phyloP scores from a whole-genome alignment of 140 eudicot species.

The Senecio squalidus region DNA sequence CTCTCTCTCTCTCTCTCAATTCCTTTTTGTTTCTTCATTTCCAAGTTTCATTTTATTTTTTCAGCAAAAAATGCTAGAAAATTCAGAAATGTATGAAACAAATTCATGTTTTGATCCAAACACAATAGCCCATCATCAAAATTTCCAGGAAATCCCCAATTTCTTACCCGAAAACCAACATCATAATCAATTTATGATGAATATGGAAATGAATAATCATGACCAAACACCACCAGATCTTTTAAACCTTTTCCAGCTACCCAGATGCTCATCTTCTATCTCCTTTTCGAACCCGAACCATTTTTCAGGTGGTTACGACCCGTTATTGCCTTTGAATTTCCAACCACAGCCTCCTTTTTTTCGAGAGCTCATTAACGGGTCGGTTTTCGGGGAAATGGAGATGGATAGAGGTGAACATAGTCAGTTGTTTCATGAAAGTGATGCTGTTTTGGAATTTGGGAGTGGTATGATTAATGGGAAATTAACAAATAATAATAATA shows the following conservation, averaged over 20 bases:
- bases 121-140: constrained; percentile 23
- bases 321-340: constrained; percentile 54
- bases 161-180: constrained; percentile 20
- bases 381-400: constrained; percentile 47
- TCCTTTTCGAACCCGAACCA: constrained; percentile 38
- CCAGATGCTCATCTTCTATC: constrained; percentile 49
- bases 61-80: constrained; percentile 27
- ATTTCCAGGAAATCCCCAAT: constrained; percentile 32
- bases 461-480: background rate
- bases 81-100: constrained; percentile 49
- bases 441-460: constrained; percentile 63
- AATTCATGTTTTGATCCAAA: constrained; percentile 47
- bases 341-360: constrained; percentile 70
- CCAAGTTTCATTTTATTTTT: background rate
- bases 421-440: constrained; percentile 40
- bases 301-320: constrained; percentile 45
- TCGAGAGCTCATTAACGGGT: constrained; percentile 54
- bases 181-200: constrained; percentile 20
- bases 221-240: constrained; percentile 53
- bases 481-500: background rate
- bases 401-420: constrained; percentile 38
- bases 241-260: constrained; percentile 60
- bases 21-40: background rate
- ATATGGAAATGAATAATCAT: background rate
- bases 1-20: constrained; percentile 6